Evolutionary conservation across 2,329 filamentous ascomycete species (phyloP).

Genomic region (Monilinia polystroma): DNA sequence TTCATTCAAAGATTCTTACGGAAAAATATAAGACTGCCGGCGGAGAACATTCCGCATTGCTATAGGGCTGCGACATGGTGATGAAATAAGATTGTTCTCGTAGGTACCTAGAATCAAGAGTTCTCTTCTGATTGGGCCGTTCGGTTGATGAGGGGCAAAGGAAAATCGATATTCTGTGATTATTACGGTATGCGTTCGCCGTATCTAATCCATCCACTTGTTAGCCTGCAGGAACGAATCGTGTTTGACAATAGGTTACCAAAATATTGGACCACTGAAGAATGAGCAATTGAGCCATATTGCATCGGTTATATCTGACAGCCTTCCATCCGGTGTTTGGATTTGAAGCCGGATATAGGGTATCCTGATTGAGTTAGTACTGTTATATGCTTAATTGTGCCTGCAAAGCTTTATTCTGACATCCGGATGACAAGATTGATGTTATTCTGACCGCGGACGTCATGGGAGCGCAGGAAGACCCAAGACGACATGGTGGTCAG

Average conservation of each 20-base stretch:
- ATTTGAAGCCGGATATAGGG: background rate
- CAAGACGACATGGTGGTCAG: conserved; percentile 14
- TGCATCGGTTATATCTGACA: background rate
- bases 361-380: background rate
- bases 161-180: background rate
- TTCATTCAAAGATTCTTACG: too few species aligned
- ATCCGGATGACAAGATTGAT: background rate
- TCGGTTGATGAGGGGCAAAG: background rate
- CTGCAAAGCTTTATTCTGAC: conserved; percentile 18
- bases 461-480: background rate
- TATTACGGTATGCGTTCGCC: background rate
- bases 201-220: background rate
- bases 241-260: background rate
- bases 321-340: background rate
- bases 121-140: background rate
- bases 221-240: background rate
- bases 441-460: background rate
- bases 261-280: background rate
- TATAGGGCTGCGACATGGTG: conserved; percentile 8
- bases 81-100: background rate
- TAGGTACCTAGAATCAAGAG: background rate
- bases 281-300: conserved; percentile 7
- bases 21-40: background rate
- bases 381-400: background rate
- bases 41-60: background rate